phyloP scores from a whole-genome alignment of 495 filamentous ascomycete species.

The Diplogelasinospora grovesii region DNA sequence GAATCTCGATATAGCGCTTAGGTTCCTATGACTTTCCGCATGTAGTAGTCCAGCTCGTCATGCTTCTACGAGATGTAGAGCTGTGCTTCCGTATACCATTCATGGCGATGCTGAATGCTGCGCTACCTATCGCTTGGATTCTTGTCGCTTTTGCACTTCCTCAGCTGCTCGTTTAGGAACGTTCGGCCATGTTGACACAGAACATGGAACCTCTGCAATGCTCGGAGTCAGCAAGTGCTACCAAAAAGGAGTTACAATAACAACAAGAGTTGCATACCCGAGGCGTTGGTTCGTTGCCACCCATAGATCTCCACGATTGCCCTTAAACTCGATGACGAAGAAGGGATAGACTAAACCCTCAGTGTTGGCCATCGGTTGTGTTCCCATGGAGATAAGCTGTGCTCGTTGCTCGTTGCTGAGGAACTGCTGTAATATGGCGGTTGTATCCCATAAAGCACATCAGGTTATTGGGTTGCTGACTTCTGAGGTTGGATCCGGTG shows the following conservation, averaged over 20 bases:
- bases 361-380: conserved; percentile 12
- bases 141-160: conserved; percentile 13
- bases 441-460: no score
- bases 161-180: conserved; percentile 19
- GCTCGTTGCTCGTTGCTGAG: no score
- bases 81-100: conserved; percentile 21
- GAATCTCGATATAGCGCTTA: conserved; percentile 23
- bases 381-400: conserved; percentile 17
- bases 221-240: no score
- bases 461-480: no score
- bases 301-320: conserved; percentile 19
- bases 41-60: conserved; percentile 30
- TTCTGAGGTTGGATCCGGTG: no score
- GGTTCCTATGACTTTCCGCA: conserved; percentile 19
- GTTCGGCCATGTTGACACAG: conserved; percentile 20
- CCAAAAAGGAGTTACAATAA: no score
- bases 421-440: no score
- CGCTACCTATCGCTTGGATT: conserved; percentile 17
- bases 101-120: conserved; percentile 29
- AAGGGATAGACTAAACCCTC: conserved; percentile 20
- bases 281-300: conserved; percentile 27
- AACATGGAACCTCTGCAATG: no score
- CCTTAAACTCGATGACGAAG: conserved; percentile 26
- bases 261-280: conserved; percentile 17
- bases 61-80: no score